Evolutionary conservation across 768 basidiomycete genomes (phyloP).

Genomic region (Pleurotus sapidus): DNA sequence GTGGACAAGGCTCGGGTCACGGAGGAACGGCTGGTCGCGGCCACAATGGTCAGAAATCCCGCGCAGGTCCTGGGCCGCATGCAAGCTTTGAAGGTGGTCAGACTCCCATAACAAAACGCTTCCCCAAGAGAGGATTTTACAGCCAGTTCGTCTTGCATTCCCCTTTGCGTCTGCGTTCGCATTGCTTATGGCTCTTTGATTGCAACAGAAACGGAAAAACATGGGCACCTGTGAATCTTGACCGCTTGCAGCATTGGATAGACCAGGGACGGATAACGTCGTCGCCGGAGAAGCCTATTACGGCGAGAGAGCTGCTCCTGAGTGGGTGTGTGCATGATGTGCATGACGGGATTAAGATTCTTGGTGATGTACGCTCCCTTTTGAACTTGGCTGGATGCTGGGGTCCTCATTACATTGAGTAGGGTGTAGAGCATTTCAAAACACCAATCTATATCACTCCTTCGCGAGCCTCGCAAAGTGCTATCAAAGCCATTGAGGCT

Average conservation of each 20-base stretch:
- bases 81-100: slow-evolving; percentile 96
- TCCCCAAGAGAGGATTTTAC: slow-evolving; percentile 93
- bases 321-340: slow-evolving; percentile 88
- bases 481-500: slow-evolving; percentile 80
- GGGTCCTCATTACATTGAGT: slow-evolving; percentile 3
- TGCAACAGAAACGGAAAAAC: slow-evolving; percentile 61
- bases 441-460: slow-evolving; percentile 76
- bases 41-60: slow-evolving; percentile 93
- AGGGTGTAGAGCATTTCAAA: slow-evolving; percentile 70
- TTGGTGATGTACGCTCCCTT: slow-evolving; percentile 65
- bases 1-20: slow-evolving; percentile 88
- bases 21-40: slow-evolving; percentile 94
- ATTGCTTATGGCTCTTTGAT: not conserved
- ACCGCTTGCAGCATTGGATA: slow-evolving; percentile 90
- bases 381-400: not conserved
- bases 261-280: slow-evolving; percentile 79
- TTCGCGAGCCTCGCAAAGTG: slow-evolving; percentile 82
- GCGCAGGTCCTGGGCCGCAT: slow-evolving; percentile 82
- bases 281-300: slow-evolving; percentile 80
- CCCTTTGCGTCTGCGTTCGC: not conserved
- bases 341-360: slow-evolving; percentile 88
- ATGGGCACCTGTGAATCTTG: slow-evolving; percentile 83
- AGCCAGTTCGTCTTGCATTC: slow-evolving; percentile 68
- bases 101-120: slow-evolving; percentile 85
- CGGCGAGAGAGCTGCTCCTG: slow-evolving; percentile 77